A percentile compares a stretch with the other conserved stretches of the same genome.
Conservation (phyloP, 2,329 filamentous ascomycete species). For the Pyricularia grisea region DNA sequence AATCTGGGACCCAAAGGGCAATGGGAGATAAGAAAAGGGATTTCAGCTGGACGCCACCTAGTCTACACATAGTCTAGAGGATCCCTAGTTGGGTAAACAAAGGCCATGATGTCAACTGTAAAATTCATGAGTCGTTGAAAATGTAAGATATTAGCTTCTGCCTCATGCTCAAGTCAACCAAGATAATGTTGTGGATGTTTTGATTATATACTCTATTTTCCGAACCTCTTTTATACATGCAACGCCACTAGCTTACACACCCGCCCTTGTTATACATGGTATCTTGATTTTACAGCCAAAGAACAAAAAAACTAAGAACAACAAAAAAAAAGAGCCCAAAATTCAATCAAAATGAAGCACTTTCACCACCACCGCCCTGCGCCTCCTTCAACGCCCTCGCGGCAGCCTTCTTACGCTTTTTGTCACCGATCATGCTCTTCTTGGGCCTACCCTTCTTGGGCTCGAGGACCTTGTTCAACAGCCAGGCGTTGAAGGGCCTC, state of each 20-base stretch:
- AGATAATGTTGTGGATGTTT: neutral
- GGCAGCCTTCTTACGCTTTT: slow-evolving; percentile 12
- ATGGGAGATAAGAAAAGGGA: no score
- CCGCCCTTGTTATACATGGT: neutral
- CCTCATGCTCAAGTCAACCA: no score
- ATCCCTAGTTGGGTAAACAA: no score
- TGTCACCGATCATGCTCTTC: slow-evolving; percentile 14
- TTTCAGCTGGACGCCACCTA: no score
- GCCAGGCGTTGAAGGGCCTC: slow-evolving; percentile 62
- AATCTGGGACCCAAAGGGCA: no score
- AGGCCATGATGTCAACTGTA: no score
- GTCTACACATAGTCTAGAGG: no score
- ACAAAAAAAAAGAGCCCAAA: neutral
- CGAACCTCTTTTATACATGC: neutral
- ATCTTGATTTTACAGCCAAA: neutral
- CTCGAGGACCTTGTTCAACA: slow-evolving; percentile 45
- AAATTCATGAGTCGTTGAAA: no score
- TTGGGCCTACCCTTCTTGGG: slow-evolving; percentile 7
- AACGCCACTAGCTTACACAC: neutral
- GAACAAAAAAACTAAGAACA: neutral
- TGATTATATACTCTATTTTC: neutral
- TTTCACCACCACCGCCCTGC: neutral
- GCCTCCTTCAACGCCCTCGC: neutral
- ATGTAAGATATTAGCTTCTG: no score
- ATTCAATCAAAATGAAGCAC: neutral